Base-by-base conservation (phyloP, 768 basidiomycete genomes). In the Suillus ampliporus region DNA sequence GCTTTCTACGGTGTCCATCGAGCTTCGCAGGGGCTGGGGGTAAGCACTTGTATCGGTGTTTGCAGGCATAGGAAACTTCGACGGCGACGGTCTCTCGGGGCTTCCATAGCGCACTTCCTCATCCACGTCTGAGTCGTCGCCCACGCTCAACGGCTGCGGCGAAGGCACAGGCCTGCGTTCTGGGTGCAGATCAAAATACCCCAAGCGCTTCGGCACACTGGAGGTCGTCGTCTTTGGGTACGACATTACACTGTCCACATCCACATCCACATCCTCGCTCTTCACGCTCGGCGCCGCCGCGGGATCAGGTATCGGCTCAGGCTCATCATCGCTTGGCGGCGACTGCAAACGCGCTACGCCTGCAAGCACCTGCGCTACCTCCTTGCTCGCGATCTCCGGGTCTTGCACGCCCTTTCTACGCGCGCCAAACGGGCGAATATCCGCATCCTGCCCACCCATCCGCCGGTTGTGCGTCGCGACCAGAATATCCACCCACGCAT, bases 401-500 rank as follows among this genome's bases (percentile, higher is more conserved):
- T 92, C 91, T 67, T 76, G 77, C 17, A 75, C 63, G 1, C 67
- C 68, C 60, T 66, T 74, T 61, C 54, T 68, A 54, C 68, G 72
- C 68, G 58, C 68, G 43, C 61, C 76, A 60, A 64, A 77, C 66
- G 60, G 69, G 38, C 65, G 62, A 15, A 61, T 63, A 41, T 82
- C 80, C 5, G 78, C 85, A 53, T 89, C 89, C 71, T 89, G 89
- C 8, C 80, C 83, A 1, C 71, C 82, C 71, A 89, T 73, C 46
- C 87, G 75, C 46, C 87, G 76, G 40, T 67, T 73, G 65, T 83
- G 84, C 15, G 72, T 84, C 48, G 86, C 87, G 2, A 94, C 91
- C 11, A 94, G 76, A 46, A 94, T 94, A 75, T 94, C 93, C 46
- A 94, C 91, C 92, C 93, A 94, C 5, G 91, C 91, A 69, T 94